These are phyloP conservation scores for Sanghuangporus weigelae DNA, from an alignment of 1,284 basidiomycete species.

Conservation along the genomic window DNA sequence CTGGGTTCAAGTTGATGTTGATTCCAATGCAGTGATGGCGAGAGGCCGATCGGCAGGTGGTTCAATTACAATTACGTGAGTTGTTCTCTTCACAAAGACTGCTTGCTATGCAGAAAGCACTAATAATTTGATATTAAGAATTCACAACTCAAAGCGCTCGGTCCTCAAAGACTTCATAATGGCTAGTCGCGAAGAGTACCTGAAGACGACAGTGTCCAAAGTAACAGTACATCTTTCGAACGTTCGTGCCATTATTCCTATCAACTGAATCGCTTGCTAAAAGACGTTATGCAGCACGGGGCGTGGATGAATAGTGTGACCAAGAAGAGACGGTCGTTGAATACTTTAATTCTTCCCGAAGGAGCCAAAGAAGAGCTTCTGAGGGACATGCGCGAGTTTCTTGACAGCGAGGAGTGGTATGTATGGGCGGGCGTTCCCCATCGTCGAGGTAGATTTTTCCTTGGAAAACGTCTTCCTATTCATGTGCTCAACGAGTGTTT, in stretches of 20 bases:
- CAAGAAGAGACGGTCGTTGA: conserved; percentile 35
- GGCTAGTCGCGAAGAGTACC: conserved; percentile 12
- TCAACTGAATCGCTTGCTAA: neutral
- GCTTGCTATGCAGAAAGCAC: neutral
- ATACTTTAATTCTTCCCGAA: conserved; percentile 45
- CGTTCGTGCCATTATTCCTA: neutral
- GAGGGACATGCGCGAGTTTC: conserved; percentile 45
- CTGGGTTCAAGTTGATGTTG: conserved; percentile 14
- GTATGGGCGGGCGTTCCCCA: conserved; percentile 48
- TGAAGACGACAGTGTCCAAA: conserved; percentile 9
- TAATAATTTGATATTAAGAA: neutral
- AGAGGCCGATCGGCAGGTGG: neutral
- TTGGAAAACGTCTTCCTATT: neutral
- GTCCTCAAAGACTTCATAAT: conserved; percentile 10
- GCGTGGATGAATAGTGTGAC: conserved; percentile 7
- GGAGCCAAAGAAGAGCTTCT: conserved; percentile 42
- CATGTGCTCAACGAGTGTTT: neutral
- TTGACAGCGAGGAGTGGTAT: conserved; percentile 49
- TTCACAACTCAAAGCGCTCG: conserved; percentile 14
- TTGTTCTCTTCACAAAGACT: neutral
- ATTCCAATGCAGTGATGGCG: neutral
- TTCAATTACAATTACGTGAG: conserved; percentile 11
- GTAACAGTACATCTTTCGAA: conserved; percentile 13
- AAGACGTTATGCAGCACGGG: neutral
- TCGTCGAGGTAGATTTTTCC: conserved; percentile 30